Conservation (phyloP, 2,329 filamentous ascomycete species). For the Fulvia fulva region DNA sequence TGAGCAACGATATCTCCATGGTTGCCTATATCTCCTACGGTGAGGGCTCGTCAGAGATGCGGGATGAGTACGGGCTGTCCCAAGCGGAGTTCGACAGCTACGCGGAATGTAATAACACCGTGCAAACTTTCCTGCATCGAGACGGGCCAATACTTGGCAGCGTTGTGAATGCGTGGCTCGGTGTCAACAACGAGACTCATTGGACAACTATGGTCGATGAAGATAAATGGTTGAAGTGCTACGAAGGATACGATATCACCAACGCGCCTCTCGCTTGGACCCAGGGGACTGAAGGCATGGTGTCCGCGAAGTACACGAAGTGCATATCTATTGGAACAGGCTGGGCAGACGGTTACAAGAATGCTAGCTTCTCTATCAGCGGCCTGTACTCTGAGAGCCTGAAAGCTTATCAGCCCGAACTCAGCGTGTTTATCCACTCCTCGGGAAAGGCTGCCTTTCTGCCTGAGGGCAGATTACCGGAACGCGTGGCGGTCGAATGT, state of each 20-base stretch:
- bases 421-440: constrained; percentile 15
- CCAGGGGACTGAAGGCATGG: neutral
- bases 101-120: constrained; percentile 9
- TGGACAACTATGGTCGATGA: constrained; percentile 4
- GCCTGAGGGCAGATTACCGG: constrained; percentile 5
- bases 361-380: constrained; percentile 11
- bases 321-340: constrained; percentile 22
- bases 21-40: constrained; percentile 1
- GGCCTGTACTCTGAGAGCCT: constrained; percentile 1
- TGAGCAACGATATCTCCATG: constrained; percentile 12
- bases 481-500: constrained; percentile 7
- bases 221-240: constrained; percentile 7
- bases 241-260: constrained; percentile 7
- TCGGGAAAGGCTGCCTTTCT: constrained; percentile 21
- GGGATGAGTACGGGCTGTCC: neutral
- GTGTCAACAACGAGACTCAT: neutral
- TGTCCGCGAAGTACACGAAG: constrained; percentile 14
- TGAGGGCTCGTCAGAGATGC: neutral
- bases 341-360: constrained; percentile 18
- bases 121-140: constrained; percentile 9
- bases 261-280: neutral
- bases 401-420: neutral
- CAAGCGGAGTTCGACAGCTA: constrained; percentile 1
- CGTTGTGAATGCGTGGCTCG: constrained; percentile 3
- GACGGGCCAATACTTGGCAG: constrained; percentile 14